Percentiles rank a stretch among this genome's conserved stretches.
Conservation (phyloP, 75 land plant species). For the Pinus tabuliformis region DNA sequence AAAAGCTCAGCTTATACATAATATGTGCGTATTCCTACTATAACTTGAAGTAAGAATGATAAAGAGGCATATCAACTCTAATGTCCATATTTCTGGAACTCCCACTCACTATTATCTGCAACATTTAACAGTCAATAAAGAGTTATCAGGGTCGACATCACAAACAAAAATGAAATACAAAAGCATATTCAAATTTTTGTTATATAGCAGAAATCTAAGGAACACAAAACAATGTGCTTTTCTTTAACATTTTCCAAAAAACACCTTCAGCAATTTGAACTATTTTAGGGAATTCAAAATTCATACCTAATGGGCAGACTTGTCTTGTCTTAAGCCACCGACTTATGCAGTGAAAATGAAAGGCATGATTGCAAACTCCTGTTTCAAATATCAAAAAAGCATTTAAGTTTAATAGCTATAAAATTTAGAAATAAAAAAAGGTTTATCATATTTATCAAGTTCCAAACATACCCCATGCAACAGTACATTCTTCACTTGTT, state of each 20-base stretch:
- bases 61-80: conserved; percentile 12
- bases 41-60: too few species aligned
- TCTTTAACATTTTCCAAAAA: too few species aligned
- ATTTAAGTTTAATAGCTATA: too few species aligned
- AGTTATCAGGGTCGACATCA: background rate
- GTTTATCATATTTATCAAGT: too few species aligned
- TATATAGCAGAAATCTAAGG: too few species aligned
- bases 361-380: conserved; percentile 82
- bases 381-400: background rate
- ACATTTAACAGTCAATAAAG: background rate
- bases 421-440: background rate
- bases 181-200: background rate
- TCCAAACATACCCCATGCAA: conserved; percentile 90
- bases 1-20: too few species aligned
- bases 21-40: too few species aligned
- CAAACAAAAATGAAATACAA: background rate
- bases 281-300: background rate
- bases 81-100: conserved; percentile 80
- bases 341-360: conserved; percentile 74
- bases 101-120: conserved; percentile 81
- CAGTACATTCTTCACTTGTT: conserved; percentile 99
- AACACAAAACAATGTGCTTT: too few species aligned
- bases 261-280: too few species aligned
- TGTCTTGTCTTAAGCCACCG: conserved; percentile 76
- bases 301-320: conserved; percentile 69